Percentiles rank a stretch among this genome's conserved stretches.
Conservation (phyloP, 2,329 filamentous ascomycete genomes). For the Didymella keratinophila region DNA sequence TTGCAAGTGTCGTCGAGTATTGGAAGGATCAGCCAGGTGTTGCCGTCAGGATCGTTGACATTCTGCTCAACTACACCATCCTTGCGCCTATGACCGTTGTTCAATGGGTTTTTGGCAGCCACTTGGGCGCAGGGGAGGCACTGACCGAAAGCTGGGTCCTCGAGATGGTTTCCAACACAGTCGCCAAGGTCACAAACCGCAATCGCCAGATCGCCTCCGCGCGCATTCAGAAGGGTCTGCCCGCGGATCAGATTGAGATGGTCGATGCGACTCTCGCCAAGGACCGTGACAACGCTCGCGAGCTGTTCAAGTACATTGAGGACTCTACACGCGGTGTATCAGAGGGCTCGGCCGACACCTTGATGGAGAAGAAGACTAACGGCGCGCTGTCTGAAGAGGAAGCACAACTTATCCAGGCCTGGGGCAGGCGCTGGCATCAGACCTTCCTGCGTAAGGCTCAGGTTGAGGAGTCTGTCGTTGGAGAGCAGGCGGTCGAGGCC, state of each 20-base stretch:
- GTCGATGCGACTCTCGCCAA: constrained; percentile 71
- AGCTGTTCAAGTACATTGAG: constrained; percentile 82
- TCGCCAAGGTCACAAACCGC: constrained; percentile 87
- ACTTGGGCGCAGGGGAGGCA: constrained; percentile 68
- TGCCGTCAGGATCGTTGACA: constrained; percentile 91
- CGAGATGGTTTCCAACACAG: constrained; percentile 88
- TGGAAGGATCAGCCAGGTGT: constrained; percentile 93
- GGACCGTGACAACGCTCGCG: constrained; percentile 77
- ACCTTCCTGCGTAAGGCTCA: constrained; percentile 83
- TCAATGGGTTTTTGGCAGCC: constrained; percentile 83
- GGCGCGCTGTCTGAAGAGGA: constrained; percentile 51
- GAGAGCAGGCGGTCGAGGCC: constrained; percentile 62
- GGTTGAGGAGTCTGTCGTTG: constrained; percentile 80
- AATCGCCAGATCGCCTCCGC: constrained; percentile 79
- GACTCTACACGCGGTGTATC: constrained; percentile 79
- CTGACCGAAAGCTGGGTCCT: constrained; percentile 81
- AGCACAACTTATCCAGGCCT: constrained; percentile 72
- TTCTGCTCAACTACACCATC: constrained; percentile 96
- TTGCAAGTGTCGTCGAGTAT: constrained; percentile 88
- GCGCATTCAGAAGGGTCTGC: constrained; percentile 64
- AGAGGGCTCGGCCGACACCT: constrained; percentile 73
- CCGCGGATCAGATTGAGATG: constrained; percentile 64
- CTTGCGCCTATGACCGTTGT: constrained; percentile 84
- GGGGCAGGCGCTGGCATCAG: constrained; percentile 86
- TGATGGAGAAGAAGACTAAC: constrained; percentile 73